phyloP scores from a whole-genome alignment of 2,329 filamentous ascomycete species.

The Lecanosticta acicola region DNA sequence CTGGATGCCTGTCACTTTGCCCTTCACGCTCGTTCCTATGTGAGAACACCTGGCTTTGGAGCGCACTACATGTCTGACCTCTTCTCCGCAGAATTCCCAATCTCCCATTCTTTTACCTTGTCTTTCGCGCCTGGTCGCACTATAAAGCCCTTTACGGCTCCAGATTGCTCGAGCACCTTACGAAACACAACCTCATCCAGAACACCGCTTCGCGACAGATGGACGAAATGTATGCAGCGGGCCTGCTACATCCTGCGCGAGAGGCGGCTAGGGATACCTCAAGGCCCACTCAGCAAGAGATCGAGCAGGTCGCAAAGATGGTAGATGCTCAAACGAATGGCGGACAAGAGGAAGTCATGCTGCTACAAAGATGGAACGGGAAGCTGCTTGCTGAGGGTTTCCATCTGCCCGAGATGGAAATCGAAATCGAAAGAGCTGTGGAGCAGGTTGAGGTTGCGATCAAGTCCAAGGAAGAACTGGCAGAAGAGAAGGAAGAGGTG shows the following conservation, averaged over 20 bases:
- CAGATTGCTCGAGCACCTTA: conserved; percentile 74
- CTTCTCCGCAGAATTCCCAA: conserved; percentile 67
- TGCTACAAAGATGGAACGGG: conserved; percentile 47
- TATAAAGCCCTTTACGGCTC: conserved; percentile 82
- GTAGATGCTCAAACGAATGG: conserved; percentile 38
- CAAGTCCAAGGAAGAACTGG: conserved; percentile 23
- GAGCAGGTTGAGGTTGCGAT: conserved; percentile 46
- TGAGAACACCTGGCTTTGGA: conserved; percentile 44
- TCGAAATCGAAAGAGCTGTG: conserved; percentile 50
- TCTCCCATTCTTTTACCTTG: conserved; percentile 92
- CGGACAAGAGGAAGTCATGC: conserved; percentile 43
- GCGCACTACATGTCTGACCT: background rate
- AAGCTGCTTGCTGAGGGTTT: conserved; percentile 48
- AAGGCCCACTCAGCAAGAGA: conserved; percentile 34
- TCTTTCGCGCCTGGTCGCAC: conserved; percentile 86
- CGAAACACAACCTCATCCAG: conserved; percentile 65
- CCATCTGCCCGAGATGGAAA: conserved; percentile 46
- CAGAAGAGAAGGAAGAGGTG: conserved; percentile 12
- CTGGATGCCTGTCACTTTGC: conserved; percentile 75
- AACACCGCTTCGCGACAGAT: conserved; percentile 62
- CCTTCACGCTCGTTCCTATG: conserved; percentile 80
- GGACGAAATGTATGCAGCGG: conserved; percentile 65
- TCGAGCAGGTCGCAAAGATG: conserved; percentile 35
- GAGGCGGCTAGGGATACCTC: conserved; percentile 36
- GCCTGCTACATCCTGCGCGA: conserved; percentile 42